Percentiles rank a stretch among this genome's conserved stretches.
Conservation (phyloP, 2,329 filamentous ascomycete species). For the Scedosporium dehoogii region DNA sequence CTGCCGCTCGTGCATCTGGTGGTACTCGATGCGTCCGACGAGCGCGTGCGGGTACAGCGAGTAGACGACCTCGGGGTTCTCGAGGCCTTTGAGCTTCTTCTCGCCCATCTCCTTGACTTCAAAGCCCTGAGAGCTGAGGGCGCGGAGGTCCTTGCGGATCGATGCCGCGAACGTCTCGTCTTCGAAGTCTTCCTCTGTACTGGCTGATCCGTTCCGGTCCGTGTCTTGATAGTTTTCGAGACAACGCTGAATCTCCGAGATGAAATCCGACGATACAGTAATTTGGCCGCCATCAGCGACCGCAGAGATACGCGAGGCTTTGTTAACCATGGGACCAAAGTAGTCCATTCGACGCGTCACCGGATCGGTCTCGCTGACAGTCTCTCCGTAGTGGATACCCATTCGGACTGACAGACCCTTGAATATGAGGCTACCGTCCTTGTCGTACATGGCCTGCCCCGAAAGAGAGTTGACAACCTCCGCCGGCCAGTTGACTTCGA, state of each 20-base stretch:
- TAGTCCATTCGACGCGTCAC: slow-evolving; percentile 99
- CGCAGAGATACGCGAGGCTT: slow-evolving; percentile 84
- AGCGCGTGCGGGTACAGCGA: slow-evolving; percentile 89
- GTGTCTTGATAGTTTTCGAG: slow-evolving; percentile 81
- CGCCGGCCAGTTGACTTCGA: slow-evolving; percentile 86
- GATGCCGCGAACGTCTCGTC: slow-evolving; percentile 65
- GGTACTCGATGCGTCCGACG: slow-evolving; percentile 66
- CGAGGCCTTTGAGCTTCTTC: slow-evolving; percentile 88
- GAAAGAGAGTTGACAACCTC: slow-evolving; percentile 83
- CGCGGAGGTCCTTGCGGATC: slow-evolving; percentile 79
- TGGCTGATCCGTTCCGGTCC: slow-evolving; percentile 58
- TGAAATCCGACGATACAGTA: slow-evolving; percentile 93
- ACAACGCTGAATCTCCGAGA: slow-evolving; percentile 86
- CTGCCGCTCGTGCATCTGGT: slow-evolving; percentile 39
- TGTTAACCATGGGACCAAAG: slow-evolving; percentile 98
- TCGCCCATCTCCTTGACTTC: slow-evolving; percentile 96
- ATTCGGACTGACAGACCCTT: slow-evolving; percentile 90
- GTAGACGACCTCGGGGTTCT: slow-evolving; percentile 94
- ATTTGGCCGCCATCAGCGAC: slow-evolving; percentile 96
- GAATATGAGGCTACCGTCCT: slow-evolving; percentile 84
- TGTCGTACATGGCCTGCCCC: slow-evolving; percentile 72
- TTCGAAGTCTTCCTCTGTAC: slow-evolving; percentile 57
- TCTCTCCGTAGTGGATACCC: slow-evolving; percentile 93
- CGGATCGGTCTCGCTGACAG: slow-evolving; percentile 89
- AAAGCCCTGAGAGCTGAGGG: slow-evolving; percentile 83